Evolutionary conservation across 441 rosid genomes (phyloP).

Genomic region (Flueggea neowawraea): DNA sequence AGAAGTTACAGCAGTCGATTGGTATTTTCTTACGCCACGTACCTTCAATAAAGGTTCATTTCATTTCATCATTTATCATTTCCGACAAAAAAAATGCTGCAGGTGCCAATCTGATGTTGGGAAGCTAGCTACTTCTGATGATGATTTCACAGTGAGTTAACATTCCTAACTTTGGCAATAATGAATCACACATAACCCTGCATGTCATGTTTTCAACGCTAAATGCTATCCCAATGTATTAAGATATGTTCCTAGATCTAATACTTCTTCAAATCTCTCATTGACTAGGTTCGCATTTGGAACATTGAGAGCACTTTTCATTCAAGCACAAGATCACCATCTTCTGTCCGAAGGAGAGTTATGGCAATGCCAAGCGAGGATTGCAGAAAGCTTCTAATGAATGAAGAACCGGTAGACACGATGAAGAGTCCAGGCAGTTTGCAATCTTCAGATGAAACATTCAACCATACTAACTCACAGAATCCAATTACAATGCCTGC

Average conservation of each 20-base stretch:
- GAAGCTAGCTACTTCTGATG: slow-evolving; percentile 72
- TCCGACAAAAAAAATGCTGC: slow-evolving; percentile 9
- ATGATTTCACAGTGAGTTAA: slow-evolving; percentile 72
- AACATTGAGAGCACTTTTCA: slow-evolving; percentile 38
- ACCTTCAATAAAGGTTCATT: neutral
- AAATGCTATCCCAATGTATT: neutral
- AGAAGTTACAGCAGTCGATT: slow-evolving; percentile 90
- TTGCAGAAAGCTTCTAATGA: slow-evolving; percentile 33
- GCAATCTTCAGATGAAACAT: slow-evolving; percentile 19
- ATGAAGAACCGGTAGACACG: slow-evolving; percentile 19
- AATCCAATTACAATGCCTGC: slow-evolving; percentile 24
- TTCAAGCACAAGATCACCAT: slow-evolving; percentile 33
- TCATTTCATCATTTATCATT: slow-evolving; percentile 7
- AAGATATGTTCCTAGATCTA: neutral
- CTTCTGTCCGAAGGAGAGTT: slow-evolving; percentile 63
- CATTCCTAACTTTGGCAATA: too few species aligned
- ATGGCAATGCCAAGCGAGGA: slow-evolving; percentile 55
- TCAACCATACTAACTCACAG: slow-evolving; percentile 17
- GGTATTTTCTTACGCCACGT: slow-evolving; percentile 39
- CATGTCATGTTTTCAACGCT: neutral
- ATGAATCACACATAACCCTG: too few species aligned
- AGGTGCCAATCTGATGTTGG: slow-evolving; percentile 70
- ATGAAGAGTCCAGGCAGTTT: slow-evolving; percentile 22
- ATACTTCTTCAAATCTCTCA: neutral
- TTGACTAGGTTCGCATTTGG: slow-evolving; percentile 73